Base-by-base conservation (phyloP, 441 rosid species). In the Adansonia grandidieri region DNA sequence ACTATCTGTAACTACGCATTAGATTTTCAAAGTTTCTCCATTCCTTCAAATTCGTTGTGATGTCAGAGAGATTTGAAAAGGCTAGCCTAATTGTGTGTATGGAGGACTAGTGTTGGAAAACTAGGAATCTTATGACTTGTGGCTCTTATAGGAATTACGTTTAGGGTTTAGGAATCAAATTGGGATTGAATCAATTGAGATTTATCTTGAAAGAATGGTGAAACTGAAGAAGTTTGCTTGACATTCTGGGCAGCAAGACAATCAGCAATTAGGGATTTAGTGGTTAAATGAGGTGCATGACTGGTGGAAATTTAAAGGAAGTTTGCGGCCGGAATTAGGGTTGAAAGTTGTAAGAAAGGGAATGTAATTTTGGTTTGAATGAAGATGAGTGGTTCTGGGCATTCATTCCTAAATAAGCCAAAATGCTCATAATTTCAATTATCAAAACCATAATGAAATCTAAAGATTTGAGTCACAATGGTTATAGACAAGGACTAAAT, bases 241-340 rank as follows among this genome's bases (percentile, higher is more conserved):
- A 69, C 44, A 69, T 22, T 69, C 19, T 8, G 42, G 73, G 58
- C 32, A 10, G 58, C 40, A 69, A 48, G 73, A 69, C 37, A 22
- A 7, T 48, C 3, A 22, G 57, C 57, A 69, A 47, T 69, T 22
- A 69, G 19, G 19, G n/a, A n/a, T 19, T 67, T 67, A 19, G 54
- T 10, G 14, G 54, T 44, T 67, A 67, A 9, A 45, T 45, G 14
- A 47, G 17, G 73, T 13, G 40, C 20, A 47, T 20, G 56, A 37
- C 73, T 68, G 73, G 37, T 68, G 73, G 48, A 64, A 64, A 37
- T 6, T 64, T 6, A 64, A 37, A 64, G 69, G 69, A 64, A 37
- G 22, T 37, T 15, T 37, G 69, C 13, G 45, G 69, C 69, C 4
- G n/a, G 47, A 64, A 37, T 40, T 37, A 2, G 22, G 69, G 6